A percentile compares a stretch with the other conserved stretches of the same genome.
phyloP scores from a whole-genome alignment of 2,329 filamentous ascomycete species.

The Cryphonectria japonica region DNA sequence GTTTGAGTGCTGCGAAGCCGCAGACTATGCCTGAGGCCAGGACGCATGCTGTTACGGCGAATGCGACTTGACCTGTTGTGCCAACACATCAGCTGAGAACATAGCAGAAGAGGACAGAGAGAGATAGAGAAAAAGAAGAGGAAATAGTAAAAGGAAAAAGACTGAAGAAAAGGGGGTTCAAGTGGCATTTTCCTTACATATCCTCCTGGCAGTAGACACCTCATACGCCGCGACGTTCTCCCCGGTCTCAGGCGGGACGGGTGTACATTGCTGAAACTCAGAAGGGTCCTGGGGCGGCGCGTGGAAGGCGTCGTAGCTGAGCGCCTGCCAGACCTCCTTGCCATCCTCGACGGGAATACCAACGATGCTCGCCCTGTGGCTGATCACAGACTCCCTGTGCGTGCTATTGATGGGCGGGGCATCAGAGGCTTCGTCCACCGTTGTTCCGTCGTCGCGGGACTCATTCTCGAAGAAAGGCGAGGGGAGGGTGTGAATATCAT shows the following conservation, averaged over 20 bases:
- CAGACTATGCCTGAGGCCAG: conserved; percentile 68
- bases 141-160: background rate
- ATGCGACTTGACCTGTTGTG: conserved; percentile 61
- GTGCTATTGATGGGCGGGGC: background rate
- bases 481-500: conserved; percentile 17
- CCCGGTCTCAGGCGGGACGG: conserved; percentile 13
- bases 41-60: conserved; percentile 69
- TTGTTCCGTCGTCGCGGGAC: background rate
- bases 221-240: conserved; percentile 38
- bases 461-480: background rate
- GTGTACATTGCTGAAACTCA: conserved; percentile 14
- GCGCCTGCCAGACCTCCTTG: conserved; percentile 23
- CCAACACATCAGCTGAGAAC: background rate
- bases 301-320: conserved; percentile 27
- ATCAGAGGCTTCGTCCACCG: background rate
- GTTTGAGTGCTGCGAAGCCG: conserved; percentile 68
- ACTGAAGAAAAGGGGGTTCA: background rate
- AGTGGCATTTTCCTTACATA: conserved; percentile 34
- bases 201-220: conserved; percentile 35
- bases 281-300: conserved; percentile 4
- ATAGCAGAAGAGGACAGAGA: no score
- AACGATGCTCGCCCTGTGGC: background rate
- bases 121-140: no score
- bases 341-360: conserved; percentile 15
- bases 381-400: background rate